Evolutionary conservation across 495 filamentous ascomycete genomes (phyloP).

Genomic region (Penicillium roqueforti): DNA sequence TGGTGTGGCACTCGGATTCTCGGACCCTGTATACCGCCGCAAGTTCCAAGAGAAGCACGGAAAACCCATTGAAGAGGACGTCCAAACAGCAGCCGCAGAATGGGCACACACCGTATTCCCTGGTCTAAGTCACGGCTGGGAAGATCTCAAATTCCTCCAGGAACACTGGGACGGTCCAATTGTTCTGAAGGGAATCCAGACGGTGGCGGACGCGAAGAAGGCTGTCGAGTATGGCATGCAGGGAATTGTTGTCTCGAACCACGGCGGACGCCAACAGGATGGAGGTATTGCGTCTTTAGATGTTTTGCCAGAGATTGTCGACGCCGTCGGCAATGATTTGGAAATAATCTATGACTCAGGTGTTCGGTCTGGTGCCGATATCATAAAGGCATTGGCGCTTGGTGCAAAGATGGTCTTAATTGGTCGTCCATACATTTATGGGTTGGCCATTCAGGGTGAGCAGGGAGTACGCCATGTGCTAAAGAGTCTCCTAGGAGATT

Average conservation of each 20-base stretch:
- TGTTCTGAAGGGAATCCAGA: constrained; percentile 51
- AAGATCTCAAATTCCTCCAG: constrained; percentile 35
- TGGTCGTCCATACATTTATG: constrained; percentile 39
- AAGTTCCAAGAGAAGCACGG: constrained; percentile 37
- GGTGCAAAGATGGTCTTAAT: constrained; percentile 51
- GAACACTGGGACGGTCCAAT: constrained; percentile 41
- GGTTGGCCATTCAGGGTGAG: constrained; percentile 25
- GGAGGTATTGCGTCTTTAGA: constrained; percentile 41
- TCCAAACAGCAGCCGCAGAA: constrained; percentile 25
- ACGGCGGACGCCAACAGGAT: constrained; percentile 49
- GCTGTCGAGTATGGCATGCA: constrained; percentile 48
- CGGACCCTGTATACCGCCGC: constrained; percentile 53
- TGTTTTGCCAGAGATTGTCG: constrained; percentile 43
- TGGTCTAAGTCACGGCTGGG: constrained; percentile 47
- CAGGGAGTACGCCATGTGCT: constrained; percentile 25
- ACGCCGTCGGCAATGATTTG: constrained; percentile 41
- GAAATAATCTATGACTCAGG: constrained; percentile 49
- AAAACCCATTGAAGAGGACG: constrained; percentile 39
- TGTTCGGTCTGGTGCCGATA: constrained; percentile 45
- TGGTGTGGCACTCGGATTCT: constrained; percentile 49
- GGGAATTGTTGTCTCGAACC: constrained; percentile 50
- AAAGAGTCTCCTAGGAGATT: constrained; percentile 18
- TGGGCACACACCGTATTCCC: constrained; percentile 47
- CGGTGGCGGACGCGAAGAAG: constrained; percentile 46
- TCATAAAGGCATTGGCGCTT: constrained; percentile 49